Conservation (phyloP, 75 land plant genomes). For the Larix kaempferi region DNA sequence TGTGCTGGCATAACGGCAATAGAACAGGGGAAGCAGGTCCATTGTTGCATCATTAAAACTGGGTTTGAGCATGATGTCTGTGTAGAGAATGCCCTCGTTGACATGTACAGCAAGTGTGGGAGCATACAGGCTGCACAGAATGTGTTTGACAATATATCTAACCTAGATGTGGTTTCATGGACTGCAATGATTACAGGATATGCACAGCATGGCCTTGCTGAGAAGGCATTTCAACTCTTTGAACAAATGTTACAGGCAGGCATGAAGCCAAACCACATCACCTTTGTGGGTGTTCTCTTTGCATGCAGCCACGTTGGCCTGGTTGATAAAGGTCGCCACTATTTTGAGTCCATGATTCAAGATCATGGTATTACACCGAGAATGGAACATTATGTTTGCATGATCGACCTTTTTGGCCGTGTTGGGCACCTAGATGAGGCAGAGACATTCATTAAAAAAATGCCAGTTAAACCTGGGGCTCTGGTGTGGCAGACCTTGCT, state of each 20-base stretch:
- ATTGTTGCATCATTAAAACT: constrained; percentile 56
- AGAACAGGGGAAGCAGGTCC: constrained; percentile 54
- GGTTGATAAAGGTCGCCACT: constrained; percentile 23
- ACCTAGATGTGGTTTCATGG: constrained; percentile 13
- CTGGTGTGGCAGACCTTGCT: constrained; percentile 35
- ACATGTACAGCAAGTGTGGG: constrained; percentile 77
- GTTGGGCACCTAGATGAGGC: constrained; percentile 33
- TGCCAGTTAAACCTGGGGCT: constrained; percentile 30
- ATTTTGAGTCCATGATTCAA: constrained; percentile 30
- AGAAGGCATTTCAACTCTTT: not conserved
- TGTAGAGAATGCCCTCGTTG: constrained; percentile 48
- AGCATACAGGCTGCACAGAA: constrained; percentile 8
- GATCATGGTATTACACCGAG: constrained; percentile 21
- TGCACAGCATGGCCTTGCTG: constrained; percentile 8
- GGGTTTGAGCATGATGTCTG: constrained; percentile 34
- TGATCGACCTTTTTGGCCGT: constrained; percentile 36
- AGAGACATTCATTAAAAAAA: constrained; percentile 23
- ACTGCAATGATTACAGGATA: constrained; percentile 13
- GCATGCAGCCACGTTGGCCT: constrained; percentile 46
- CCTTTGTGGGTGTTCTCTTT: constrained; percentile 30
- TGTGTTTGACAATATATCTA: not conserved
- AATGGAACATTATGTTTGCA: constrained; percentile 39
- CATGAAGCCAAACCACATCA: constrained; percentile 31
- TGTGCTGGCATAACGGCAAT: constrained; percentile 42
- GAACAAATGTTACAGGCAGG: not conserved